Percentiles rank a stretch among this genome's conserved stretches.
phyloP scores from a whole-genome alignment of 1,284 basidiomycete genomes.

The Ustilago vetiveriae region DNA sequence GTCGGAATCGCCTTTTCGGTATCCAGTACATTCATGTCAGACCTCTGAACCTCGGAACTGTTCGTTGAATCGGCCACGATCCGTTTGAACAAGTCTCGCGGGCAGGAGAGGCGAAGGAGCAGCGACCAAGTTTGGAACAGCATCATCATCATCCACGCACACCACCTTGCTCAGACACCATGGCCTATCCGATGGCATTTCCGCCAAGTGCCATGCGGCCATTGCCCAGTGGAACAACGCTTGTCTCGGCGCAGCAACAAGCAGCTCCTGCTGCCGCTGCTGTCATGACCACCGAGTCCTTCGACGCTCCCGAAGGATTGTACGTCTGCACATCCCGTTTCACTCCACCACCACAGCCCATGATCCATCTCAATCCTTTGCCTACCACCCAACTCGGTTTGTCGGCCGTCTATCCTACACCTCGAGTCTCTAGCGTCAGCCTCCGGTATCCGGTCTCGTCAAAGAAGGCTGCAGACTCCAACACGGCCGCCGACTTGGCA shows the following conservation, averaged over 20 bases:
- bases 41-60: too few relatives aligned
- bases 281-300: conserved; percentile 46
- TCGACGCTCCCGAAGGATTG: conserved; percentile 54
- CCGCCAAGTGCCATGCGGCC: conserved; percentile 21
- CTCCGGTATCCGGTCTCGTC: conserved; percentile 24
- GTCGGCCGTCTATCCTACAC: conserved; percentile 38
- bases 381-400: conserved; percentile 30
- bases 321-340: conserved; percentile 49
- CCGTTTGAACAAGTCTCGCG: too few relatives aligned
- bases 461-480: conserved; percentile 26
- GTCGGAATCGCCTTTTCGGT: too few relatives aligned
- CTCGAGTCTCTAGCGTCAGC: conserved; percentile 43
- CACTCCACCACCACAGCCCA: conserved; percentile 37
- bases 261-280: conserved; percentile 19
- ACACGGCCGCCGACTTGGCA: conserved; percentile 1
- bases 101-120: too few relatives aligned
- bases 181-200: conserved; percentile 38
- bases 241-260: conserved; percentile 30
- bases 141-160: neutral
- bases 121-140: neutral
- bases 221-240: conserved; percentile 27
- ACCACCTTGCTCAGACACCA: conserved; percentile 1
- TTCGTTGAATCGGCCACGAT: too few relatives aligned
- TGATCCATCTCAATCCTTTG: conserved; percentile 40
- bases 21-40: too few relatives aligned